Evolutionary conservation across 805 yeast species (phyloP).

Genomic region (Crinitomyces ghanaensis): DNA sequence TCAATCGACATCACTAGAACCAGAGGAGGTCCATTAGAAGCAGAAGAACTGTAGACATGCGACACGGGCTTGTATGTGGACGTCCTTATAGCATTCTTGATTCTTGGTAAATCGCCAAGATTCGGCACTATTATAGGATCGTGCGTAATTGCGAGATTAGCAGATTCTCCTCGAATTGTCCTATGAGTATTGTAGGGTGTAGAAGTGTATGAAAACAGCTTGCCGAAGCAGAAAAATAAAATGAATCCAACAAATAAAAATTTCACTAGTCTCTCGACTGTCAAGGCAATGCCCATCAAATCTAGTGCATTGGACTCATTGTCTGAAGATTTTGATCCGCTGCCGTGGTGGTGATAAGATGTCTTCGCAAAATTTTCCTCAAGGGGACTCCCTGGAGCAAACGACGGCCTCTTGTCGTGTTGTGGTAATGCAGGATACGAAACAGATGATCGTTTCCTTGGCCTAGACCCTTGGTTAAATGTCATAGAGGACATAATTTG

Average conservation of each 20-base stretch:
- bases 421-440: conserved; percentile 3
- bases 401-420: conserved; percentile 2
- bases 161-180: conserved; percentile 6
- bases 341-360: neutral
- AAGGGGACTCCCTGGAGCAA: neutral
- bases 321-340: neutral
- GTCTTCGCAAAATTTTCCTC: too few relatives aligned
- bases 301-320: neutral
- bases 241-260: too few relatives aligned
- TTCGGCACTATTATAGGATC: conserved; percentile 18
- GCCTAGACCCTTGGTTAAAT: too few relatives aligned
- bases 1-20: conserved; percentile 78
- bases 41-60: neutral
- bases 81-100: conserved; percentile 14
- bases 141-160: conserved; percentile 8
- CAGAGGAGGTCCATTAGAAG: conserved; percentile 25
- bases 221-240: too few relatives aligned
- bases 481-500: too few relatives aligned
- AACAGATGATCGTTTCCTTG: conserved; percentile 8
- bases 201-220: neutral
- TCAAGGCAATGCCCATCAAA: neutral
- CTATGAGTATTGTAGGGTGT: neutral
- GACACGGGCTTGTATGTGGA: conserved; percentile 24
- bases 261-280: neutral
- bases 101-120: conserved; percentile 10